Evolutionary conservation across 805 yeast species (phyloP).

Genomic region (Candida ortonii): DNA sequence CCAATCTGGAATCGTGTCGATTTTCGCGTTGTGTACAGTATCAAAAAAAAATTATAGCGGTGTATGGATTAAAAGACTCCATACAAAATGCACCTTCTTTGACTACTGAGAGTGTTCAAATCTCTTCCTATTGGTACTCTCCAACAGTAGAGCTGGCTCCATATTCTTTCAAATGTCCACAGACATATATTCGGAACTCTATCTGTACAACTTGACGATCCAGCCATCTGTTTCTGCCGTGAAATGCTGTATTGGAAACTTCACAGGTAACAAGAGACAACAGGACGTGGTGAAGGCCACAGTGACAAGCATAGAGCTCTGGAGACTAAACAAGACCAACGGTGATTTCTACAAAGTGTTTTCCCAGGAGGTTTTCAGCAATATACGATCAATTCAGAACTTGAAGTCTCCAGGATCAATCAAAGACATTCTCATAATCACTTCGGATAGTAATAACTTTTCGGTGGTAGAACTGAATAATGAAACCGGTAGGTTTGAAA

Average conservation of each 20-base stretch:
- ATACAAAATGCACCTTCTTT: background rate
- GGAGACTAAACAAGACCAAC: constrained; percentile 48
- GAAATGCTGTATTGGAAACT: constrained; percentile 64
- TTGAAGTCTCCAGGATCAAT: constrained; percentile 52
- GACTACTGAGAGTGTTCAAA: too few species aligned
- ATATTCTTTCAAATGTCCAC: constrained; percentile 22
- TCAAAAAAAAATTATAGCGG: constrained; percentile 8
- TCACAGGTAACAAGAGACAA: constrained; percentile 48
- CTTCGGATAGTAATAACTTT: constrained; percentile 79
- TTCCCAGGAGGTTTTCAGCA: constrained; percentile 52
- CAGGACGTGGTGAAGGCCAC: constrained; percentile 65
- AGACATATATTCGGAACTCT: constrained; percentile 36
- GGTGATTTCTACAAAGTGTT: constrained; percentile 50
- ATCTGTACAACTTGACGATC: constrained; percentile 71
- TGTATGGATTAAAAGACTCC: constrained; percentile 7
- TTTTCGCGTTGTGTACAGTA: too few species aligned
- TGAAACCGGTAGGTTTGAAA: constrained; percentile 33
- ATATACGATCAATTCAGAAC: constrained; percentile 50
- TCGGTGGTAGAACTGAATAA: constrained; percentile 40
- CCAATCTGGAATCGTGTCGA: too few species aligned
- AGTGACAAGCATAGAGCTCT: constrained; percentile 52
- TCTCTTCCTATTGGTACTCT: too few species aligned
- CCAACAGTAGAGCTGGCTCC: too few species aligned
- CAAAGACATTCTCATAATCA: constrained; percentile 58
- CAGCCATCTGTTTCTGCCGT: constrained; percentile 53